Percentiles rank a stretch among this genome's conserved stretches.
phyloP scores from a whole-genome alignment of 768 basidiomycete species.

The Tylopilus subfusipes region DNA sequence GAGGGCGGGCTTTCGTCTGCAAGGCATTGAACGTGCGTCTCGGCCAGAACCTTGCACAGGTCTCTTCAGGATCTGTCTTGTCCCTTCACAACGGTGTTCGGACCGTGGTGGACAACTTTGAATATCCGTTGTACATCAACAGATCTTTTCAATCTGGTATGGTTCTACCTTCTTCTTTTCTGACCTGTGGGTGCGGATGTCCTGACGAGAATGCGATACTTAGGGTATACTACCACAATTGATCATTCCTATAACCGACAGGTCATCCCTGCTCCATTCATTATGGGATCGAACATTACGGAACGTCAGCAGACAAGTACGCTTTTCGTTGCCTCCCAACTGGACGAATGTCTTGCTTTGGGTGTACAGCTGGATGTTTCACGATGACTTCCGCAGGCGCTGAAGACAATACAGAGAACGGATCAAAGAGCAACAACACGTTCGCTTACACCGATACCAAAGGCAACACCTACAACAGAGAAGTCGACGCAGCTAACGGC shows the following conservation, averaged over 20 bases:
- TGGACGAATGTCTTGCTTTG: background rate
- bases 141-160: conserved; percentile 31
- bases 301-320: conserved; percentile 63
- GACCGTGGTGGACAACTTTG: conserved; percentile 47
- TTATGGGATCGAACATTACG: conserved; percentile 52
- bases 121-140: conserved; percentile 50
- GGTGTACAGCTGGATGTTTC: conserved; percentile 47
- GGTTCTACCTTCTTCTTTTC: background rate
- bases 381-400: conserved; percentile 38
- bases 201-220: conserved; percentile 23
- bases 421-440: conserved; percentile 66
- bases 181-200: background rate
- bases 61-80: conserved; percentile 42
- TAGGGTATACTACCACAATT: conserved; percentile 49
- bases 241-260: conserved; percentile 69
- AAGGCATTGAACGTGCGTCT: background rate
- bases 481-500: conserved; percentile 58
- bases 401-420: conserved; percentile 65
- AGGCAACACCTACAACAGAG: conserved; percentile 60
- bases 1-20: background rate
- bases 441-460: conserved; percentile 56
- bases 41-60: conserved; percentile 47
- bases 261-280: conserved; percentile 55
- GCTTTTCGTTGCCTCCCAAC: no score
- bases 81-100: conserved; percentile 49